Base-by-base conservation (phyloP, 495 filamentous ascomycete genomes). In the Patellaria atrata region DNA sequence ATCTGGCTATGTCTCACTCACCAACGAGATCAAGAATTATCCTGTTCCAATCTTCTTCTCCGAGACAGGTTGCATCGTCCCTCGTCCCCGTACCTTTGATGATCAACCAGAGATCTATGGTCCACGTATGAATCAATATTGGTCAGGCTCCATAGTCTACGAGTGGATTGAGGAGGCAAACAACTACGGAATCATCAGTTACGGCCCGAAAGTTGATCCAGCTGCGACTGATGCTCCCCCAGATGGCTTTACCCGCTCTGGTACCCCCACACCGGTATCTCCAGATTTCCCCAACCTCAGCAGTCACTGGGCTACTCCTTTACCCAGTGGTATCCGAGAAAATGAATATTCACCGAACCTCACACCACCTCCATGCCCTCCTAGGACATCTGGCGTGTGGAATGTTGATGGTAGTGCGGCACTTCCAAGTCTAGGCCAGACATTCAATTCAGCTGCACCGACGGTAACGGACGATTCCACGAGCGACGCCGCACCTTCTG, bases 121-220 rank as follows among this genome's bases (percentile, higher is more conserved):
- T 29, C 33, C 54, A 1, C 52, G 79, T 2, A 91, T 93, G 84
- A 55, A 58, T 5, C 54, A 60, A 35, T 69, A 74, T 35, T 93
- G 82, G 81, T 84, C 77, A 18, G 84, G 84, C 36, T 61, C 78
- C 21, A 84, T 91, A 37, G 62, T 87, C 43, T 92, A 92, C 56
- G 82, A 93, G 55, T 93, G 83, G 83, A 79, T 93, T 37, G 57
- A 85, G 50, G 84, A 91, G 55, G 61, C 68, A 28, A 93, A 91
- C 54, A 57, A 82, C 48, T 93, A 91, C 52, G 84, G 84, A 34
- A 61, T 93, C 22, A 72, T 93, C 52, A 76, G 66, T 26, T 93
- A 93, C 52, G 83, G 79, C 7, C 62, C 64, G 3, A 52, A 49
- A 27, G 60, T 65, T 26, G 61, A 61, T 29, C 48, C 61, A 5